These are phyloP conservation scores for Cucurbita argyrosperma DNA, from an alignment of 306 rosid genomes.

Conservation along the genomic window DNA sequence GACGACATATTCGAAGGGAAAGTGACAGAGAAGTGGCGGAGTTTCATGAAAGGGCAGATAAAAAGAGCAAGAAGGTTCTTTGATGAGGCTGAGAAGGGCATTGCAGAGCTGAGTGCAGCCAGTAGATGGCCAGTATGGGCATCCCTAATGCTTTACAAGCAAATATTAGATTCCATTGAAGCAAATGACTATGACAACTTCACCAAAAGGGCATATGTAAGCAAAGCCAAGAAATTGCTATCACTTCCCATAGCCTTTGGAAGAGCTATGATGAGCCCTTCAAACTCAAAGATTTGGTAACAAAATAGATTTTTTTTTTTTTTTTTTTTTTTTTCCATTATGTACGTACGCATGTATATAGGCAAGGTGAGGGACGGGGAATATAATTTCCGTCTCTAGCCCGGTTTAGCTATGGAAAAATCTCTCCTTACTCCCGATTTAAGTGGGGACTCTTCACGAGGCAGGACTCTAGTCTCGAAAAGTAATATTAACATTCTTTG, in stretches of 20 bases:
- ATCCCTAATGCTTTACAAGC: conserved; percentile 61
- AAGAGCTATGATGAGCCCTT: conserved; percentile 39
- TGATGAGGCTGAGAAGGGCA: conserved; percentile 87
- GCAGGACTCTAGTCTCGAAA: no score
- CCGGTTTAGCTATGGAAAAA: no score
- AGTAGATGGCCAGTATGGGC: conserved; percentile 97
- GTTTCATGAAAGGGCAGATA: conserved; percentile 81
- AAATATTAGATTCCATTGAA: conserved; percentile 81
- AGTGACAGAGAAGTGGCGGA: conserved; percentile 79
- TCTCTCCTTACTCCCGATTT: no score
- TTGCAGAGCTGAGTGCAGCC: conserved; percentile 55
- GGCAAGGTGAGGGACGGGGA: no score
- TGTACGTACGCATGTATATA: no score
- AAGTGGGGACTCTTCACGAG: no score
- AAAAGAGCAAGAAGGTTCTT: conserved; percentile 80
- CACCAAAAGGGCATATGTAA: conserved; percentile 75
- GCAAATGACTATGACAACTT: conserved; percentile 89
- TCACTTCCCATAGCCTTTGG: conserved; percentile 72
- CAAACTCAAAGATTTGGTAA: conserved; percentile 25
- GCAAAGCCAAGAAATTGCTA: conserved; percentile 52
- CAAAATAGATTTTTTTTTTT: not conserved
- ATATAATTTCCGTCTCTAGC: no score
- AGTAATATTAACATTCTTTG: no score
- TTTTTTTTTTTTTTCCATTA: not conserved
- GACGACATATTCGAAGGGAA: conserved; percentile 55